Percentiles rank a stretch among this genome's conserved stretches.
phyloP scores from a whole-genome alignment of 2,329 filamentous ascomycete species.

The Fusarium siculi region DNA sequence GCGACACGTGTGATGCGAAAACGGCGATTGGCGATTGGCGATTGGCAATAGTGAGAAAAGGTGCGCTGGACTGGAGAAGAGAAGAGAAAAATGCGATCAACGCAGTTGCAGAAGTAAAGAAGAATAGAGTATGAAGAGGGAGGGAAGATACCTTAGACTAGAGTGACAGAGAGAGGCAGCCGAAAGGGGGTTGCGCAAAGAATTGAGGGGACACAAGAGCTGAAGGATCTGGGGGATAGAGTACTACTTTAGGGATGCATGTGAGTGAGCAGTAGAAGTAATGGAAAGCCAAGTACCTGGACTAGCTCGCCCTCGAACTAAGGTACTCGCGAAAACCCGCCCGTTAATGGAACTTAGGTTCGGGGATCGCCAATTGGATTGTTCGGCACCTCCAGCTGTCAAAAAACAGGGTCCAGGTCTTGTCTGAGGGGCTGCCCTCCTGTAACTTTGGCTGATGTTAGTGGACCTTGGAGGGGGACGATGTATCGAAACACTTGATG shows the following conservation, averaged over 20 bases:
- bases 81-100: constrained; percentile 22
- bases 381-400: neutral
- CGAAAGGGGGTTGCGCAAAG: constrained; percentile 27
- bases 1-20: constrained; percentile 5
- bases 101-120: constrained; percentile 8
- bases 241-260: constrained; percentile 2
- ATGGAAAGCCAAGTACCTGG: constrained; percentile 1
- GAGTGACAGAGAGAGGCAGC: constrained; percentile 10
- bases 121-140: neutral
- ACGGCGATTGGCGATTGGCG: neutral
- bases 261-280: neutral
- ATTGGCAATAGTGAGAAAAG: neutral
- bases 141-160: neutral
- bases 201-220: constrained; percentile 30
- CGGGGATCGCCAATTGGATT: constrained; percentile 26
- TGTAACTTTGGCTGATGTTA: constrained; percentile 16
- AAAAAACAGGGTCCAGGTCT: constrained; percentile 5
- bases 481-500: neutral
- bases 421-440: constrained; percentile 8
- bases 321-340: constrained; percentile 6
- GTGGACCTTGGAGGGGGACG: neutral
- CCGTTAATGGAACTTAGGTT: constrained; percentile 1
- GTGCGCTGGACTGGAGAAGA: neutral
- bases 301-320: constrained; percentile 8
- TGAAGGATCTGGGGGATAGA: constrained; percentile 16